Evolutionary conservation across 139 green algal species (phyloP), one percentile per base, ranked within the genome.

Genomic region (Gonium pectorale): DNA sequence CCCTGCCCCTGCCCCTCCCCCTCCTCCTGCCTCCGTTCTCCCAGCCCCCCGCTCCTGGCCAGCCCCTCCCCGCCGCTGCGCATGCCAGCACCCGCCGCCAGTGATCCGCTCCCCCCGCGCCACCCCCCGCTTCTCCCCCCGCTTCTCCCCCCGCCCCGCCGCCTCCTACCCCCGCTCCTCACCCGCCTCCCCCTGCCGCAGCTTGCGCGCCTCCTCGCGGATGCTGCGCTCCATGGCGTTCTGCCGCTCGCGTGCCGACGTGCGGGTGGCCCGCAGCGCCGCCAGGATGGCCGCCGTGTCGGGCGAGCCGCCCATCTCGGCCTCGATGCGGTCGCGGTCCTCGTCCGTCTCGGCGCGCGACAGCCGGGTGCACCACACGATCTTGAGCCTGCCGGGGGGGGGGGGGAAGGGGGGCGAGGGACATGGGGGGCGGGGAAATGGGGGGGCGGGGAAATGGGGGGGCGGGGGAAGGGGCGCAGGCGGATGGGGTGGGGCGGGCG

Each of bases 291-390:
- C 62, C 24, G 80, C 80, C 6, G 92, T 92, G 9, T 92, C 91
- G 0, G 88, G 54, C 44, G 84, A 31, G 82, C 93, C 75, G 0
- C 52, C 56, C 93, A 96, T 97, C 85, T 96, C 78, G 52, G 86
- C 86, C 93, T 98, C 94, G 27, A 98, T 94, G 54, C 89, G 77
- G 44, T 74, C 71, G n/a, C 88, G 87, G 89, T 98, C 95, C 19
- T 92, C 90, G 19, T 98, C 96, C 79, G 79, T 80, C 79, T 89
- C 71, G 3, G 88, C 84, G 46, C 88, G 79, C 15, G 70, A 86
- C n/a, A 99, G 93, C 79, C 90, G 89, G 49, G 94, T 99, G 92
- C 98, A 99, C 96, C 97, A 99, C 81, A 99, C 97, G 35, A 99
- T 92, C 80, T 93, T 95, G 31, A 94, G 73, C 56, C 95, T 87